Base-by-base conservation (phyloP, 2,329 filamentous ascomycete genomes). In the Claviceps africana region DNA sequence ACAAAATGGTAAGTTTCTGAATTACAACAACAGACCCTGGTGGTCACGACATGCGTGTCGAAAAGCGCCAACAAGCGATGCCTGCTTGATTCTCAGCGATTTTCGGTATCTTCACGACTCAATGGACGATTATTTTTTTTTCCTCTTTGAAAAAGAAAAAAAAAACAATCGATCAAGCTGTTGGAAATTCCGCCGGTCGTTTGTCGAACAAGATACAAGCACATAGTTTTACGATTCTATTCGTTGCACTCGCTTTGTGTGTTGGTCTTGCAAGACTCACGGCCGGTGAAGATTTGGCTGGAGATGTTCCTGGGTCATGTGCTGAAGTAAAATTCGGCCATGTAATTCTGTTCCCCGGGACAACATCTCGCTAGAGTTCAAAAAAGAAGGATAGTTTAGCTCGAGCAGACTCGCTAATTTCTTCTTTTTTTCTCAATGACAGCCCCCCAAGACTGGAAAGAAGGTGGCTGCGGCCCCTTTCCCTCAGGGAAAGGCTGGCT, bases 361-460 rank as follows among this genome's bases (percentile, higher is more conserved):
- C 39, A 45, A 21, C 19, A 44, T 78, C 85, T 93, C 88, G 84
- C 76, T 94, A 94, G 88, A 95, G 88, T 85, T 86, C 75, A n/a
- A n/a, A 85, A 82, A 85, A 82, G 85, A 83, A 86, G 88, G 85
- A 86, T 78, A 78, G 76, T 75, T 75, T 74, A 74, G 82, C 83
- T 79, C 78, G 84, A 84, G 80, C 83, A 81, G 25, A 82, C 78
- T 80, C 75, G 85, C 89, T 96, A 86, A 95, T 88, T 77, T 88
- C 84, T 88, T 95, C 86, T n/a, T n/a, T 93, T 90, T 90, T 94
- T 88, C 91, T 97, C 91, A 93, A 97, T 97, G 90, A 97, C 79
- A 97, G 93, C 88, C 93, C 86, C 87, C 91, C 72, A 98, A 97
- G 80, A 72, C 79, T 69, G 89, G 89, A 81, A 97, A 96, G 87